Base-by-base conservation (phyloP, 768 basidiomycete species). In the Lactarius deliciosus region DNA sequence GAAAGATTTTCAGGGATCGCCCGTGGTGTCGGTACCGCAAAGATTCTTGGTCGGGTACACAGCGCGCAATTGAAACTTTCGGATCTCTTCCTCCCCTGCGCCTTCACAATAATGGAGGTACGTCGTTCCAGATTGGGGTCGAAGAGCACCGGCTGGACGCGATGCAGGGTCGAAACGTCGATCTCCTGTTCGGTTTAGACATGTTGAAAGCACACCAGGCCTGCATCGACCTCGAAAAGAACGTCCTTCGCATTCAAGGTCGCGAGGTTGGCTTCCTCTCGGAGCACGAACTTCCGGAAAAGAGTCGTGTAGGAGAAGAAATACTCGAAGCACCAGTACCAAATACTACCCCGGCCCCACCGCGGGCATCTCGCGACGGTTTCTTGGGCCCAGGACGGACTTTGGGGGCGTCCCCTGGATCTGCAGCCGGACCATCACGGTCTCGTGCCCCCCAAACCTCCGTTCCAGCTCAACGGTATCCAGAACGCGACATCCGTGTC, bases 171-270 rank as follows among this genome's bases (percentile, higher is more conserved):
- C 86, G 88, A 38, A 88, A 91, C 64, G 94, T 98, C 56, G 96
- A 98, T 74, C 86, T 99, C n/a, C 81, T 99, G 3, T 89, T 99
- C 50, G 97, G 97, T 8, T 83, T 99, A n/a, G 97, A 99, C 82
- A 98, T 98, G 97, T 86, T 98, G 68, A 98, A 94, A 77, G 92
- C 95, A 0, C 92, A 98, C 75, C 95, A 97, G 74, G 96, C 95
- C 6, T 92, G 88, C 73, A 98, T 99, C 75, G 97, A 99, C 77
- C 85, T 99, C 28, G 82, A 88, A 71, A 94, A 94, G 76, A 86
- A 88, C 70, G 91, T 91, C 15, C 86, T 99, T 25, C 85, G 94
- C n/a, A 98, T 99, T 59, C 92, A 94, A 79, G 90, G 86, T 20
- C 85, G 92, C 16, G 93, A 97, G 76, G 89, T 99, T 10, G 77